A percentile compares a stretch with the other conserved stretches of the same genome.
These are phyloP conservation scores for Leccinum subrobustum DNA, from an alignment of 1,284 basidiomycete species.

Conservation along the genomic window DNA sequence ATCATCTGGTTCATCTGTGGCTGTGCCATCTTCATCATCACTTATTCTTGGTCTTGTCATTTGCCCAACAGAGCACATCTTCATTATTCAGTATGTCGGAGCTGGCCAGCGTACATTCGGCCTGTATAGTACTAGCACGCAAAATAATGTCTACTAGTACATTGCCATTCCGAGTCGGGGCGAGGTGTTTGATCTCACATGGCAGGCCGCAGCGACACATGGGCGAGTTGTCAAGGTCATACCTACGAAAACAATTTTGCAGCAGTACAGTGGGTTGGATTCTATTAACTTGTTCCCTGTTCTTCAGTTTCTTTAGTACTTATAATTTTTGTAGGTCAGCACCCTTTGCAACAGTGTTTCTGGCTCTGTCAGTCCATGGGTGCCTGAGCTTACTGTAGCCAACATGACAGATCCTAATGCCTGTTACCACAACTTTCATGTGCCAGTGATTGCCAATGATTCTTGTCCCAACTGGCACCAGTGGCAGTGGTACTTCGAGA, in stretches of 20 bases:
- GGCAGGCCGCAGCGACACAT: conserved; percentile 58
- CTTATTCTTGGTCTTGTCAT: conserved; percentile 83
- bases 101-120: conserved; percentile 64
- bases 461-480: conserved; percentile 60
- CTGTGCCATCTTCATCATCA: conserved; percentile 91
- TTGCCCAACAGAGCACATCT: conserved; percentile 91
- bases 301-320: conserved; percentile 32
- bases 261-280: conserved; percentile 78
- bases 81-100: conserved; percentile 68
- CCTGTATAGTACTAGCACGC: conserved; percentile 45
- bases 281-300: conserved; percentile 90
- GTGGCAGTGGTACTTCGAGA: conserved; percentile 85
- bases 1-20: conserved; percentile 95
- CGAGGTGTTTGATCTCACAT: conserved; percentile 86
- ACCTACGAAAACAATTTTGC: conserved; percentile 65
- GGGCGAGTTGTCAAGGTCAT: conserved; percentile 73
- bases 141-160: conserved; percentile 65
- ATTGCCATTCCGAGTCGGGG: conserved; percentile 73
- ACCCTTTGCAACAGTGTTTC: conserved; percentile 89
- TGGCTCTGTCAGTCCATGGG: conserved; percentile 83
- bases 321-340: conserved; percentile 59
- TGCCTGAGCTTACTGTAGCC: conserved; percentile 66
- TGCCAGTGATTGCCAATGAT: conserved; percentile 67
- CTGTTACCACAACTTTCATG: conserved; percentile 96
- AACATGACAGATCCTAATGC: conserved; percentile 83